Evolutionary conservation across 805 yeast genomes (phyloP).

Genomic region (Sugiyamaella lignohabitans): DNA sequence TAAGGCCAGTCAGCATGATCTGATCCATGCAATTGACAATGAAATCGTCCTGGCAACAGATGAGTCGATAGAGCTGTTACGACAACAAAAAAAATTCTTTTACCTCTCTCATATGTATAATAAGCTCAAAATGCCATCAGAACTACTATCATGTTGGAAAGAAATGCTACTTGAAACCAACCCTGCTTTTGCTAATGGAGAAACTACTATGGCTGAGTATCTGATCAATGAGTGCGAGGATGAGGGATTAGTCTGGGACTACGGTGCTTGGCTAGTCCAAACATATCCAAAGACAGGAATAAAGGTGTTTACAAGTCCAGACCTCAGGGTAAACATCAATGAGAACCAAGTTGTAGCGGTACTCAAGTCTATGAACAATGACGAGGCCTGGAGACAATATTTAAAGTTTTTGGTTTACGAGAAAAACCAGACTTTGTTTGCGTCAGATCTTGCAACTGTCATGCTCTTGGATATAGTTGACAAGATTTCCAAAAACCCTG

Average conservation of each 20-base stretch:
- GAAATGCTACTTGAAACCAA: constrained; percentile 23
- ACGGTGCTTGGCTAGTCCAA: constrained; percentile 32
- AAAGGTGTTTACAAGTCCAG: constrained; percentile 27
- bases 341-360: constrained; percentile 28
- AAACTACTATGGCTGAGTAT: constrained; percentile 23
- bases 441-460: constrained; percentile 30
- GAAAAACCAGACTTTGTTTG: constrained; percentile 22
- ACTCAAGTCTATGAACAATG: constrained; percentile 29
- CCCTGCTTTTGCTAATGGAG: constrained; percentile 21
- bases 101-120: constrained; percentile 28
- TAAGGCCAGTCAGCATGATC: constrained; percentile 8
- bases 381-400: constrained; percentile 32
- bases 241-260: constrained; percentile 32
- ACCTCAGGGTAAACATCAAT: constrained; percentile 23
- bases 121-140: constrained; percentile 18
- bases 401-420: constrained; percentile 31
- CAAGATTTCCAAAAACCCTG: constrained; percentile 14
- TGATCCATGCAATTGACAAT: constrained; percentile 23
- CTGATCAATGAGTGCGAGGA: constrained; percentile 19
- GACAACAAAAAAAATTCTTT: constrained; percentile 20
- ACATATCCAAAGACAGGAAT: constrained; percentile 30
- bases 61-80: constrained; percentile 23
- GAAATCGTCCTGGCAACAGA: constrained; percentile 23
- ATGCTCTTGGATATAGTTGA: constrained; percentile 31
- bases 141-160: constrained; percentile 25